A percentile compares a stretch with the other conserved stretches of the same genome.
Conservation (phyloP, 371 early-diverging fungal genomes). For the Mucor circinelloides region DNA sequence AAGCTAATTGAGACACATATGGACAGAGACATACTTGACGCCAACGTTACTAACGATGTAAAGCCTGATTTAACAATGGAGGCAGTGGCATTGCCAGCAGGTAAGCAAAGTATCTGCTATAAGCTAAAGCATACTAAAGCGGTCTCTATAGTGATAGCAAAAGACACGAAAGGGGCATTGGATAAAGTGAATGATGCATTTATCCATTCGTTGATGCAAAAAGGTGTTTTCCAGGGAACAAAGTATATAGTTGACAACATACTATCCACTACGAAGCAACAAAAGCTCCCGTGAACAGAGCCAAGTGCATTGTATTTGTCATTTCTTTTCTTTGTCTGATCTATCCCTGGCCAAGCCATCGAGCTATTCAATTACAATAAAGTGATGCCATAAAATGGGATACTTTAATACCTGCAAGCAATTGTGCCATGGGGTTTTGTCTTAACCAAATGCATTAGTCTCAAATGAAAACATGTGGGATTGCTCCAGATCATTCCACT, state of each 20-base stretch:
- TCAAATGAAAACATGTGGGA: background rate
- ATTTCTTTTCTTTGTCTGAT: too few relatives aligned
- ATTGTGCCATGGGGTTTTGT: background rate
- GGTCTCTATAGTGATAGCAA: background rate
- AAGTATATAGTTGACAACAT: conserved; percentile 5
- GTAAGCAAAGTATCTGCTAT: background rate
- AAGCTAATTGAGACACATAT: background rate
- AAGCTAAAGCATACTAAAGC: background rate
- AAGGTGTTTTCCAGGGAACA: conserved; percentile 11
- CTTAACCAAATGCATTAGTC: background rate
- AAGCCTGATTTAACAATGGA: conserved; percentile 1
- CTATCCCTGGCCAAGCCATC: too few relatives aligned
- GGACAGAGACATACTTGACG: conserved; percentile 5
- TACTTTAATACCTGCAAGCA: background rate
- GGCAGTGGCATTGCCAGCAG: background rate
- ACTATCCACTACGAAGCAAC: background rate
- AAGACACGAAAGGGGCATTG: background rate
- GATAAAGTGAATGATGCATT: conserved; percentile 7
- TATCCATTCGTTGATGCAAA: background rate
- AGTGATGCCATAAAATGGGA: too few relatives aligned
- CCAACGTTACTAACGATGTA: conserved; percentile 12
- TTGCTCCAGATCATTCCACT: background rate
- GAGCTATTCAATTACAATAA: too few relatives aligned
- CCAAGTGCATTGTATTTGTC: too few relatives aligned
- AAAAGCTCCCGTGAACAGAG: too few relatives aligned